phyloP scores from a whole-genome alignment of 2,329 filamentous ascomycete species.

The Nothopassalora personata region DNA sequence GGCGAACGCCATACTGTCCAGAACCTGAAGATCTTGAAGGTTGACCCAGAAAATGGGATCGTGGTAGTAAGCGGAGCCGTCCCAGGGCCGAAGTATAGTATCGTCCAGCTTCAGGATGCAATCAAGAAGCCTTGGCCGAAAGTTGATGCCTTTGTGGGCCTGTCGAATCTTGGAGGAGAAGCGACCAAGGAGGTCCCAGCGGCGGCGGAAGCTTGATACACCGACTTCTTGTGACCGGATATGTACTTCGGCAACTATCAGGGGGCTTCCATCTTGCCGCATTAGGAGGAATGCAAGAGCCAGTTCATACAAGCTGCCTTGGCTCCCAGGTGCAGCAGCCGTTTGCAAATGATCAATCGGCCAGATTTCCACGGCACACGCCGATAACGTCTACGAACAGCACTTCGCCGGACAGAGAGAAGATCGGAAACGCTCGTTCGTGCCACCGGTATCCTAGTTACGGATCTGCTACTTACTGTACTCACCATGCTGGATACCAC shows the following conservation, averaged over 20 bases:
- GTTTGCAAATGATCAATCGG: not conserved
- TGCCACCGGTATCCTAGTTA: too few relatives aligned
- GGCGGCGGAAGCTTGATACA: not conserved
- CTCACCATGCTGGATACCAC: not conserved
- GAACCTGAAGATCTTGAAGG: constrained; percentile 82
- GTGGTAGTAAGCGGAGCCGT: constrained; percentile 84
- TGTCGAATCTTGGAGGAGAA: not conserved
- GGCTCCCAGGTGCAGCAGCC: not conserved
- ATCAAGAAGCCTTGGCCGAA: constrained; percentile 76
- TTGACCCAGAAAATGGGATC: constrained; percentile 80
- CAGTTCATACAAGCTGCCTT: not conserved
- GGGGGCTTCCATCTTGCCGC: not conserved
- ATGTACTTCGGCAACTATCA: not conserved
- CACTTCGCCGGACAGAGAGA: not conserved
- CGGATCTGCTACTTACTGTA: too few relatives aligned
- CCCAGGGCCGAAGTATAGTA: constrained; percentile 78
- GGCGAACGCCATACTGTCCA: constrained; percentile 82
- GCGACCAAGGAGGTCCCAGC: not conserved
- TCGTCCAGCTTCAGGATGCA: constrained; percentile 83
- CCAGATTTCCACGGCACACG: not conserved
- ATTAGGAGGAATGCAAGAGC: not conserved
- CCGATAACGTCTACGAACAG: not conserved
- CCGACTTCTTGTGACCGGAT: not conserved
- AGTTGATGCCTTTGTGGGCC: constrained; percentile 30
- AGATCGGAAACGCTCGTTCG: not conserved